These are phyloP conservation scores for Xerocomellus amylosporus DNA, from an alignment of 768 basidiomycete genomes.

Conservation along the genomic window DNA sequence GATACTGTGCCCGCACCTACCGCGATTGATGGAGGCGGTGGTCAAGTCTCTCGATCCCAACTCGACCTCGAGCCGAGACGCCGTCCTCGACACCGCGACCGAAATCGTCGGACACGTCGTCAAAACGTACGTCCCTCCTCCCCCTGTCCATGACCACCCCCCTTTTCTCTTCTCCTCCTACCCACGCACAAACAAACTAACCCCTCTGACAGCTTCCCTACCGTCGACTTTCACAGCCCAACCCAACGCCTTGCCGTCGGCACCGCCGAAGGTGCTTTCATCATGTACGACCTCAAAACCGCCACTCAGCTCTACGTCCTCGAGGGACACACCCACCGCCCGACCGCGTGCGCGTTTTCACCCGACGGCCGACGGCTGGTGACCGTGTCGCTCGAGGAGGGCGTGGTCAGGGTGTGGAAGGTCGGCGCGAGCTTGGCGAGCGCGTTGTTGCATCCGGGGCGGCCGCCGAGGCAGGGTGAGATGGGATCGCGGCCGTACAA, in stretches of 20 bases:
- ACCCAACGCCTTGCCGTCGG: conserved; percentile 91
- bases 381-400: conserved; percentile 84
- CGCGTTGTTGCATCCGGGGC: conserved; percentile 80
- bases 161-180: neutral
- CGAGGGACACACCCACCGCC: conserved; percentile 80
- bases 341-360: conserved; percentile 87
- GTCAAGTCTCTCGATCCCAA: conserved; percentile 97
- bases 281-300: conserved; percentile 96
- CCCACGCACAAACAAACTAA: neutral
- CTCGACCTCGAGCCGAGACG: conserved; percentile 69
- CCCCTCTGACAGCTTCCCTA: conserved; percentile 63
- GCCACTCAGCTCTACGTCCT: conserved; percentile 93
- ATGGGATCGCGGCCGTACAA: conserved; percentile 85
- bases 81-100: conserved; percentile 86
- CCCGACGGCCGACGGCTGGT: conserved; percentile 90
- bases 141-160: neutral
- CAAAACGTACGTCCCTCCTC: conserved; percentile 58
- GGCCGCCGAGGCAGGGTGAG: conserved; percentile 86
- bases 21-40: conserved; percentile 88
- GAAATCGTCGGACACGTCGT: conserved; percentile 96
- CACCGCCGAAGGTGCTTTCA: conserved; percentile 88
- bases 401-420: conserved; percentile 89
- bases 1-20: conserved; percentile 79
- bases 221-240: conserved; percentile 87
- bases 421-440: conserved; percentile 87